Evolutionary conservation across 352 stramenopile species (phyloP).

Genomic region (Blastocystis sp.): DNA sequence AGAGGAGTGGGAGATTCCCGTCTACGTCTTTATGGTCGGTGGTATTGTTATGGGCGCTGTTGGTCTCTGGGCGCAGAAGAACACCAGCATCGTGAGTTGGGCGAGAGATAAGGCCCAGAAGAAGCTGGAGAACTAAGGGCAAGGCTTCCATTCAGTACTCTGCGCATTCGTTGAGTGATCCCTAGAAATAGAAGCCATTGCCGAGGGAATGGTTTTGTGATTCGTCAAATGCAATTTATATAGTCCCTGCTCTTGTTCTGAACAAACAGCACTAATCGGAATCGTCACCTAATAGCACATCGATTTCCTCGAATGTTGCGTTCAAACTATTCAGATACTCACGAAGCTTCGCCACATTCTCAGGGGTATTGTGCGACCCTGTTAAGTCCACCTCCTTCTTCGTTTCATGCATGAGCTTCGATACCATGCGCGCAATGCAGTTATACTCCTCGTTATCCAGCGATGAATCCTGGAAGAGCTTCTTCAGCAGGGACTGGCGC

Average conservation of each 20-base stretch:
- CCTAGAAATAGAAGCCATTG: slow-evolving; percentile 1
- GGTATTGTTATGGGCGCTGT: slow-evolving; percentile 58
- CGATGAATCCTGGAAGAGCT: slow-evolving; percentile 38
- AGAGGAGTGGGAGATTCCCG: slow-evolving; percentile 62
- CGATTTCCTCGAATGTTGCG: slow-evolving; percentile 57
- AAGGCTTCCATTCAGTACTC: not conserved
- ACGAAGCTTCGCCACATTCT: slow-evolving; percentile 56
- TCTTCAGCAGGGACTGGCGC: not conserved
- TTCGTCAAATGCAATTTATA: slow-evolving; percentile 28
- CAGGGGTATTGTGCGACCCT: slow-evolving; percentile 24
- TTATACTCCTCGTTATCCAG: slow-evolving; percentile 24
- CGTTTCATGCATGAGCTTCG: not conserved
- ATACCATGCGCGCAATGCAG: slow-evolving; percentile 4
- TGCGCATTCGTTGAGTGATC: not conserved
- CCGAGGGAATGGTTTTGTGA: not conserved
- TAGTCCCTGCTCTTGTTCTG: not conserved
- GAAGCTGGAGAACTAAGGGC: slow-evolving; percentile 53
- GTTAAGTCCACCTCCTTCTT: not conserved
- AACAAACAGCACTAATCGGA: slow-evolving; percentile 58
- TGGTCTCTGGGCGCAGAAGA: slow-evolving; percentile 71
- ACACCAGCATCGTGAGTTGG: slow-evolving; percentile 57
- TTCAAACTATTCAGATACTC: slow-evolving; percentile 37
- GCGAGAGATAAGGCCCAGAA: slow-evolving; percentile 37
- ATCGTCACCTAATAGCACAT: slow-evolving; percentile 47
- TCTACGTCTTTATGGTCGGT: slow-evolving; percentile 65